These are phyloP conservation scores for Hypoxylon sp. DNA, from an alignment of 2,329 filamentous ascomycete genomes.

Conservation along the genomic window DNA sequence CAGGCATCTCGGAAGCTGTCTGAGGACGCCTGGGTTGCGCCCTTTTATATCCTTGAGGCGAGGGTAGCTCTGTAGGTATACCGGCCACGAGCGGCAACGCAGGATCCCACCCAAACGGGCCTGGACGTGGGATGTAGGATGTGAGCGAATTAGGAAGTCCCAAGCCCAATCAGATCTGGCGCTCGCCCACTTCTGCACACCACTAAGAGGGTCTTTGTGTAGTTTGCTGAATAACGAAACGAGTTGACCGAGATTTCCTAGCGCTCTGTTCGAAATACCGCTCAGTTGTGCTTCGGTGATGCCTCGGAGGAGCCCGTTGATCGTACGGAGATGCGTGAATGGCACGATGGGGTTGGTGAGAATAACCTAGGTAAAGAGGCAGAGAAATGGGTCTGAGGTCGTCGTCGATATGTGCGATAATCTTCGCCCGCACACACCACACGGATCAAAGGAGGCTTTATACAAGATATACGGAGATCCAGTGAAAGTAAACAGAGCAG, in stretches of 20 bases:
- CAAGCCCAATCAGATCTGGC: constrained; percentile 44
- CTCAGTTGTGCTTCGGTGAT: constrained; percentile 19
- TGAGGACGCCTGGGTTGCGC: constrained; percentile 22
- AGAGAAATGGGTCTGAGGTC: constrained; percentile 12
- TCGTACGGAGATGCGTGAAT: constrained; percentile 32
- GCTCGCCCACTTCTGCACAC: constrained; percentile 37
- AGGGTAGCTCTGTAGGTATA: constrained; percentile 19
- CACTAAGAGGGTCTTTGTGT: constrained; percentile 23
- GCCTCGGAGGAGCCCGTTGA: constrained; percentile 41
- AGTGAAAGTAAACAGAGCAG: constrained; percentile 8
- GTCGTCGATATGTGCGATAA: constrained; percentile 18
- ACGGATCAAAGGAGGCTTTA: constrained; percentile 17
- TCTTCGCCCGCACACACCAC: not conserved
- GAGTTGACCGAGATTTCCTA: constrained; percentile 23
- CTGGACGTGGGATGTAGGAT: constrained; percentile 34
- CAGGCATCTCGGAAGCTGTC: constrained; percentile 37
- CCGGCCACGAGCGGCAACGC: constrained; percentile 30
- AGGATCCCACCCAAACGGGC: constrained; percentile 27
- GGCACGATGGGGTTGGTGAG: constrained; percentile 25
- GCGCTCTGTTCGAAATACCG: constrained; percentile 19
- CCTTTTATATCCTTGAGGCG: constrained; percentile 25
- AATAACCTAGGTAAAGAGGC: constrained; percentile 22
- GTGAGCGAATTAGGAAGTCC: constrained; percentile 47
- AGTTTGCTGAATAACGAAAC: constrained; percentile 15
- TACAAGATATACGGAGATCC: constrained; percentile 4